Conservation (phyloP, 306 rosid genomes). For the Dalbergia cultrata region DNA sequence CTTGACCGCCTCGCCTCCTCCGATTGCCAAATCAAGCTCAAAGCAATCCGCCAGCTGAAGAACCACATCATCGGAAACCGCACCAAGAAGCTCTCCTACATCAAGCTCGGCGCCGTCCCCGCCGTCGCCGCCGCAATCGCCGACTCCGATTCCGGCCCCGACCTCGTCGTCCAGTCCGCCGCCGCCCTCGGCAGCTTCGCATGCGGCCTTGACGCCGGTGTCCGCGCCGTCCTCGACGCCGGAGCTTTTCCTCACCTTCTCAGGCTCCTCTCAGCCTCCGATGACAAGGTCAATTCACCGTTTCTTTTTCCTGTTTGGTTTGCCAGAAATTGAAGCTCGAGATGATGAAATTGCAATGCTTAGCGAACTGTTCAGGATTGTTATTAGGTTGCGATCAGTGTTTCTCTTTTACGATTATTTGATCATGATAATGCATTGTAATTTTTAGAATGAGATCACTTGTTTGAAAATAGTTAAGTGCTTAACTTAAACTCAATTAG, state of each 20-base stretch:
- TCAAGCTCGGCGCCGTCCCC: conserved; percentile 71
- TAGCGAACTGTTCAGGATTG: conserved; percentile 9
- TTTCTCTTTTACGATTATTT: conserved; percentile 4
- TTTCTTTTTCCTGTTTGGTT: conserved; percentile 13
- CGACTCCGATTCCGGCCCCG: conserved; percentile 46
- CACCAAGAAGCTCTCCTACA: conserved; percentile 70
- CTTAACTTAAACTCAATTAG: background rate
- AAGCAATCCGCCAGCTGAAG: conserved; percentile 75
- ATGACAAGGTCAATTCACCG: conserved; percentile 59
- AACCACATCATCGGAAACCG: conserved; percentile 79
- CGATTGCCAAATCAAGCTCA: conserved; percentile 62
- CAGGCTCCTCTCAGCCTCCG: conserved; percentile 56
- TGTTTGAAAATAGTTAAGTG: background rate
- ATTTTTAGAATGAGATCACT: conserved; percentile 4
- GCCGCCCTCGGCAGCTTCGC: conserved; percentile 76
- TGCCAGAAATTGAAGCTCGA: conserved; percentile 7
- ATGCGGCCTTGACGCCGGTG: conserved; percentile 73
- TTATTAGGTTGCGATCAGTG: conserved; percentile 26
- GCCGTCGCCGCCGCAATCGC: conserved; percentile 48
- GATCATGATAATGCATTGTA: conserved; percentile 1
- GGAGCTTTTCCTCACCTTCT: conserved; percentile 63
- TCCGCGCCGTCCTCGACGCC: conserved; percentile 67
- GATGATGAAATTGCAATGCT: conserved; percentile 39
- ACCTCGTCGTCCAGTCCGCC: conserved; percentile 74
- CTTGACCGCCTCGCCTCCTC: conserved; percentile 58